A percentile compares a stretch with the other conserved stretches of the same genome.
phyloP scores from a whole-genome alignment of 495 filamentous ascomycete genomes.

The Cryomyces minteri region DNA sequence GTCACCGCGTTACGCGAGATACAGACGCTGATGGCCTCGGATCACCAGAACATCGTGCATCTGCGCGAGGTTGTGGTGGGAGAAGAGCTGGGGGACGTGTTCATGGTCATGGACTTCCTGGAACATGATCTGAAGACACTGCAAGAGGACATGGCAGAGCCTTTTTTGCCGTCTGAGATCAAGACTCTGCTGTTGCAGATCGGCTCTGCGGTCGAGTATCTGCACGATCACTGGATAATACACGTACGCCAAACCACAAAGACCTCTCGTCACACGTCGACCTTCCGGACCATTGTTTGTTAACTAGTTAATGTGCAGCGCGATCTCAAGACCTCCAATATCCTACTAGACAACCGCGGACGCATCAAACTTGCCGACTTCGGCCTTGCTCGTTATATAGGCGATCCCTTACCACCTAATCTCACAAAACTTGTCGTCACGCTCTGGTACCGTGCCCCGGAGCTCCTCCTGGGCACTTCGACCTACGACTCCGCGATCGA shows the following conservation, averaged over 20 bases:
- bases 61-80: conserved; percentile 78
- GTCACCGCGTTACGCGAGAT: conserved; percentile 90
- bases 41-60: conserved; percentile 62
- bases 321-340: conserved; percentile 91
- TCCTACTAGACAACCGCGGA: conserved; percentile 88
- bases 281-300: not conserved
- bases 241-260: conserved; percentile 23
- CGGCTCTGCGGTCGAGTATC: conserved; percentile 60
- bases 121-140: conserved; percentile 95
- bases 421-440: conserved; percentile 92
- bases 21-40: conserved; percentile 40
- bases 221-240: conserved; percentile 83
- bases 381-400: conserved; percentile 85
- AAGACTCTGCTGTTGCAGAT: conserved; percentile 83
- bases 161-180: conserved; percentile 81
- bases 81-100: conserved; percentile 63
- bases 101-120: conserved; percentile 93
- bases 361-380: conserved; percentile 95
- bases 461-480: conserved; percentile 68
- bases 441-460: conserved; percentile 89
- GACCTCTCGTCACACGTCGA: no score
- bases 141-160: conserved; percentile 83
- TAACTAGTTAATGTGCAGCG: conserved; percentile 20
- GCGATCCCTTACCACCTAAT: conserved; percentile 53
- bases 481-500: conserved; percentile 66